A percentile compares a stretch with the other conserved stretches of the same genome.
phyloP scores from a whole-genome alignment of 2,329 filamentous ascomycete genomes.

The Helotiales sp. region DNA sequence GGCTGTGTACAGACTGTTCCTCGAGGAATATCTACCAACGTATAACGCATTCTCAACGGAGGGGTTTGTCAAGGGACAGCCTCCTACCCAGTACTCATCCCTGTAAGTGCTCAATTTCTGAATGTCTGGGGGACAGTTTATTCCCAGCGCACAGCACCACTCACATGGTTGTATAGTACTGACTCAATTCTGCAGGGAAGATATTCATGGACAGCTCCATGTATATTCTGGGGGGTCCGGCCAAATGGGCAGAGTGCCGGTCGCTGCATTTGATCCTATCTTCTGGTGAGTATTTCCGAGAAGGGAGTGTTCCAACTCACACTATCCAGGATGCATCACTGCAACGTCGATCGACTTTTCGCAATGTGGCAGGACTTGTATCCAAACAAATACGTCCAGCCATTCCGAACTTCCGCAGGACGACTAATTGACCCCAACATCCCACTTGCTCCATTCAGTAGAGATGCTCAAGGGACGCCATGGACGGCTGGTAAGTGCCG shows the following conservation, averaged over 20 bases:
- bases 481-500: slow-evolving; percentile 18
- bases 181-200: slow-evolving; percentile 38
- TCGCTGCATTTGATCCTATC: slow-evolving; percentile 51
- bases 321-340: slow-evolving; percentile 49
- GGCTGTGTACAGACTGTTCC: slow-evolving; percentile 25
- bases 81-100: slow-evolving; percentile 37
- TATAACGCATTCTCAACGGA: slow-evolving; percentile 24
- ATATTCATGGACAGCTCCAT: slow-evolving; percentile 50
- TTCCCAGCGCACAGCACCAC: not conserved
- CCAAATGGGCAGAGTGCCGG: slow-evolving; percentile 48
- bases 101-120: slow-evolving; percentile 34
- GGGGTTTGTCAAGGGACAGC: slow-evolving; percentile 17
- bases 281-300: slow-evolving; percentile 43
- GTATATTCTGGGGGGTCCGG: slow-evolving; percentile 46
- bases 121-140: too few relatives aligned
- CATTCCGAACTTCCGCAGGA: slow-evolving; percentile 21
- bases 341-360: slow-evolving; percentile 64
- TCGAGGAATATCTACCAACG: slow-evolving; percentile 18
- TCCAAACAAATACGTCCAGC: slow-evolving; percentile 38
- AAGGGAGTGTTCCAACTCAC: not conserved
- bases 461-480: slow-evolving; percentile 13
- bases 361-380: slow-evolving; percentile 54
- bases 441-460: slow-evolving; percentile 23
- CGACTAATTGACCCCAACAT: slow-evolving; percentile 14
- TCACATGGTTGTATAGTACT: not conserved